These are phyloP conservation scores for Yarrowia deformans DNA, from an alignment of 805 yeast genomes.

Conservation along the genomic window DNA sequence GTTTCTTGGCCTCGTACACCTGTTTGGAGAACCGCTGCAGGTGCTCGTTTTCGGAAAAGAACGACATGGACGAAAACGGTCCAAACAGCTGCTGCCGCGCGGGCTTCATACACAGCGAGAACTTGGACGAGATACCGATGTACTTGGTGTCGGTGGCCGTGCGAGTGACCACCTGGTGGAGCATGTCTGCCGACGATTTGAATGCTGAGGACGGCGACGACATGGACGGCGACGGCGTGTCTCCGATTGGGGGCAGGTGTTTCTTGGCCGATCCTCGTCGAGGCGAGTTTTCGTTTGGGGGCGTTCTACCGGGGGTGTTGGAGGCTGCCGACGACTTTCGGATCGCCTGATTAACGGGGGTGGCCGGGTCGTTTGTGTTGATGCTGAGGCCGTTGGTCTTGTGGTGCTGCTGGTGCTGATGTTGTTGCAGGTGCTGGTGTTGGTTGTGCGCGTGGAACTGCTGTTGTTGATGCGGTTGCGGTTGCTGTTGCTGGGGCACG, in stretches of 20 bases:
- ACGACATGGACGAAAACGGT: conserved; percentile 39
- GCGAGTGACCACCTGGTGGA: conserved; percentile 25
- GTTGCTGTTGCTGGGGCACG: conserved; percentile 11
- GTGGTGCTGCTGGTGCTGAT: conserved; percentile 10
- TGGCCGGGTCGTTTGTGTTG: conserved; percentile 15
- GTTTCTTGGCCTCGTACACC: conserved; percentile 36
- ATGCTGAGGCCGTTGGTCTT: conserved; percentile 19
- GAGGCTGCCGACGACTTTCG: conserved; percentile 11
- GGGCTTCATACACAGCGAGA: conserved; percentile 36
- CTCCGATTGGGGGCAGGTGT: conserved; percentile 35
- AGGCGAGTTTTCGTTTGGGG: conserved; percentile 29
- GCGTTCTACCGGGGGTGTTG: conserved; percentile 14
- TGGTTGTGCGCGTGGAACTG: conserved; percentile 33
- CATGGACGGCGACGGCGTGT: conserved; percentile 35
- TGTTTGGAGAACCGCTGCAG: conserved; percentile 37
- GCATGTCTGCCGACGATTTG: conserved; percentile 34
- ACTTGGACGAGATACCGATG: conserved; percentile 35
- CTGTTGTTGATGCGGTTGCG: conserved; percentile 6
- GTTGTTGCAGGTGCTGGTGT: conserved; percentile 8
- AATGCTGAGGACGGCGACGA: conserved; percentile 23
- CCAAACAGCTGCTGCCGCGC: conserved; percentile 38
- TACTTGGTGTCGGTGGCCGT: conserved; percentile 29
- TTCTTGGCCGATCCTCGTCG: conserved; percentile 23
- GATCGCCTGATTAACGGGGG: conserved; percentile 14
- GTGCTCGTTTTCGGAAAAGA: conserved; percentile 38